Base-by-base conservation (phyloP, 164 flowering plant genomes). In the Chloranthus sessilifolius region DNA sequence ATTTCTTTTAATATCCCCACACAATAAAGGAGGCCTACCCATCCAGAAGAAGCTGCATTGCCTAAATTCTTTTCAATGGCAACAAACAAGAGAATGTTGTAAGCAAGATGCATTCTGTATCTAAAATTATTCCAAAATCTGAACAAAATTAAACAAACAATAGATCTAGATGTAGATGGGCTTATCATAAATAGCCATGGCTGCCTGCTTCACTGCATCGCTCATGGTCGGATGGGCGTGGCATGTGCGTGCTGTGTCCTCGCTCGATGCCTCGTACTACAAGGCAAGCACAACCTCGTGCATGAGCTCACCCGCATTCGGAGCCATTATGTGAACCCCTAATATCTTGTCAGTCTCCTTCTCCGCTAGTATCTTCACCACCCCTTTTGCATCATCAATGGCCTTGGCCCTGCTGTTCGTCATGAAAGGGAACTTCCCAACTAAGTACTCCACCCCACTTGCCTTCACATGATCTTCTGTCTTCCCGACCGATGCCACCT, bases 141-240 rank as follows among this genome's bases (percentile, higher is more conserved):
- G 20, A 34, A 15, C 48, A 44, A 44, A 14, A 16, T 5, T 17
- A 17, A 14, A n/a, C n/a, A n/a, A n/a, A n/a, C n/a, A n/a, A n/a
- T n/a, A 20, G 29, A 27, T 43, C 50, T 62, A 68, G 39, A 90
- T 83, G 75, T 90, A 95, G 62, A 90, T 90, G 66, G 98, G 80
- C 73, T 90, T 90, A 75, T 87, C 98, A 39, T 84, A 81, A 30
- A 95, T 87, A 28, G 98, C 98, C 95, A 90, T 87, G 12, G 98
- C 98, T 39, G 98, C 98, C 65, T 90, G 95, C 70, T 87, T 87
- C 67, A 90, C 37, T 5, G 98, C 98, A 71, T 90, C 98, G 40
- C 94, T 82, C 94, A 90, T 77, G 9, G 98, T 87, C 15, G 98
- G 98, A 63, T 90, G 98, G 1, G 98, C 95, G 60, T 90, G 98